A percentile compares a stretch with the other conserved stretches of the same genome.
phyloP scores from a whole-genome alignment of 495 filamentous ascomycete genomes.

The Neurospora sp. region DNA sequence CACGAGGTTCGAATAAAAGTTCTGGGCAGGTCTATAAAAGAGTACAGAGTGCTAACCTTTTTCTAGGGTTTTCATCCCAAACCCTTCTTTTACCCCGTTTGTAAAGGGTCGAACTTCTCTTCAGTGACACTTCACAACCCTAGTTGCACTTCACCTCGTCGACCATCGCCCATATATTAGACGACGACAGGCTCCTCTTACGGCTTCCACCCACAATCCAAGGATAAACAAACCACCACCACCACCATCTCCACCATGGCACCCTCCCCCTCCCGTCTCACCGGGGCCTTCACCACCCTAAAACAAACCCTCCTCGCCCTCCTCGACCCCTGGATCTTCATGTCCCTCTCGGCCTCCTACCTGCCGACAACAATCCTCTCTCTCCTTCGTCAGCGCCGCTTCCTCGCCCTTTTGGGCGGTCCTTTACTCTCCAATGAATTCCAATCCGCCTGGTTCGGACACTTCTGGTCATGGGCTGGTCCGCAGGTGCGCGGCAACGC shows the following conservation, averaged over 20 bases:
- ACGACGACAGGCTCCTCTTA: no score
- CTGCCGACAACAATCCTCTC: constrained; percentile 26
- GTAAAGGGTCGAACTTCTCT: background rate
- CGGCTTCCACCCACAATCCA: no score
- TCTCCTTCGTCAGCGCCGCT: constrained; percentile 16
- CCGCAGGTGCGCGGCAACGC: constrained; percentile 23
- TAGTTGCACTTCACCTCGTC: background rate
- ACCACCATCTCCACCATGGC: background rate
- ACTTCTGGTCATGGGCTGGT: constrained; percentile 37
- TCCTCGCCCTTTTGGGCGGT: constrained; percentile 23
- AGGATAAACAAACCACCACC: background rate
- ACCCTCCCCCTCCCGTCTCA: background rate
- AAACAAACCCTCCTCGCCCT: constrained; percentile 13
- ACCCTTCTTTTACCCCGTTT: background rate
- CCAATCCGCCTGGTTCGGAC: constrained; percentile 37
- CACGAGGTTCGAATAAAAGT: background rate
- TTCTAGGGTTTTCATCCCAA: background rate
- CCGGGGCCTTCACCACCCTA: background rate
- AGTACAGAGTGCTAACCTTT: background rate
- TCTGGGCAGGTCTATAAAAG: background rate
- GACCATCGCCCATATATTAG: no score
- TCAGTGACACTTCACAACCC: background rate
- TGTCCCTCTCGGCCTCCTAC: constrained; percentile 24
- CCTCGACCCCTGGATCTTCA: constrained; percentile 30
- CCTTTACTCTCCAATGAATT: constrained; percentile 10